A percentile compares a stretch with the other conserved stretches of the same genome.
Conservation (phyloP, 2,329 filamentous ascomycete species). For the Capronia epimyces region DNA sequence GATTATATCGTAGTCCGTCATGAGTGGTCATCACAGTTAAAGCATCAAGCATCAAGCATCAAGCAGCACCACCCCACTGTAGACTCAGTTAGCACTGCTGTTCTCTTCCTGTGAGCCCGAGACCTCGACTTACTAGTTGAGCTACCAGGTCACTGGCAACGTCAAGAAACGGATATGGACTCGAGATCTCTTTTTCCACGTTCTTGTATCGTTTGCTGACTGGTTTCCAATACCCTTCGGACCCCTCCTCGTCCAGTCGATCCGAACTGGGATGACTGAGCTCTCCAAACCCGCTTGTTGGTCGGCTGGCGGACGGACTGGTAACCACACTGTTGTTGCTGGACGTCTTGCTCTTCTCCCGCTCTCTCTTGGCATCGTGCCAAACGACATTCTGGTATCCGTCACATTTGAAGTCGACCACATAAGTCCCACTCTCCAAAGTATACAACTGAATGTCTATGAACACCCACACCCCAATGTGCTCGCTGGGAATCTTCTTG, state of each 20-base stretch:
- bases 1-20: background rate
- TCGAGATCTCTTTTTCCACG: constrained; percentile 91
- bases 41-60: constrained; percentile 16
- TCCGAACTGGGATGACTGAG: constrained; percentile 20
- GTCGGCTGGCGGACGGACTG: constrained; percentile 42
- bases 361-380: constrained; percentile 36
- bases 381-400: constrained; percentile 83
- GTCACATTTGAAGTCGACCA: constrained; percentile 97
- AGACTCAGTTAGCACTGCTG: constrained; percentile 12
- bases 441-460: constrained; percentile 95
- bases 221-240: constrained; percentile 47
- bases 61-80: constrained; percentile 24
- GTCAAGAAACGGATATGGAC: constrained; percentile 92
- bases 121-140: constrained; percentile 72
- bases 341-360: constrained; percentile 21
- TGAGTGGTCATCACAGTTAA: background rate
- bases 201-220: constrained; percentile 49
- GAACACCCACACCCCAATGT: constrained; percentile 73
- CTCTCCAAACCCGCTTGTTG: constrained; percentile 41
- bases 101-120: constrained; percentile 54
- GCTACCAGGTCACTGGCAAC: constrained; percentile 88
- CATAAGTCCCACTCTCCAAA: constrained; percentile 85
- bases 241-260: constrained; percentile 31
- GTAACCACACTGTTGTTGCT: constrained; percentile 39
- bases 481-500: constrained; percentile 25